Evolutionary conservation across 768 basidiomycete species (phyloP).

Genomic region (Solioccasus polychromus): DNA sequence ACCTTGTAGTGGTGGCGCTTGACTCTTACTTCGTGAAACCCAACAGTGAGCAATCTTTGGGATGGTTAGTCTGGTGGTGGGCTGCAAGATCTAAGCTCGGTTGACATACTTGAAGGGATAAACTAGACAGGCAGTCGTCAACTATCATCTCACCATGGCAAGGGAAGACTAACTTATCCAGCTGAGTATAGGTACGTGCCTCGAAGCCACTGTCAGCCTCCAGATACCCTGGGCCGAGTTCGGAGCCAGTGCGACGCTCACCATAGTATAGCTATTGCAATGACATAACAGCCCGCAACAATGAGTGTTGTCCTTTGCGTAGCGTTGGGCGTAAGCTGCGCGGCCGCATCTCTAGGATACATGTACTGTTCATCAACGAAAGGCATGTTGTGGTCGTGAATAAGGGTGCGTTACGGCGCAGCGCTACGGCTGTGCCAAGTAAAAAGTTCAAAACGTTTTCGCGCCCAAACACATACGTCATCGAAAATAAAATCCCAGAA

Average conservation of each 20-base stretch:
- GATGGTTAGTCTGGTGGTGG: constrained; percentile 21
- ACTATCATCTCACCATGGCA: constrained; percentile 1
- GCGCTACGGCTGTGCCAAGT: neutral
- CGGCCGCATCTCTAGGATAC: constrained; percentile 24
- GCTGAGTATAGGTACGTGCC: constrained; percentile 77
- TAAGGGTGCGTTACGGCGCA: constrained; percentile 1
- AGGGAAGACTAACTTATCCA: constrained; percentile 58
- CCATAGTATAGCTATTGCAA: constrained; percentile 81
- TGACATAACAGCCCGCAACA: constrained; percentile 71
- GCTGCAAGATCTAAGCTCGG: neutral
- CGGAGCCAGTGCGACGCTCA: constrained; percentile 30
- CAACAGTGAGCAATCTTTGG: constrained; percentile 74
- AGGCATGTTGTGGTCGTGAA: constrained; percentile 31
- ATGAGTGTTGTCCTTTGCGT: constrained; percentile 79
- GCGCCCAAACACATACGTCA: no score
- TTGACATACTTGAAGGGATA: constrained; percentile 87
- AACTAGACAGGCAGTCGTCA: constrained; percentile 44
- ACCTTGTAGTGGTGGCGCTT: constrained; percentile 7
- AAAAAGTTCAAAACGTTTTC: no score
- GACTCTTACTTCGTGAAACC: constrained; percentile 75
- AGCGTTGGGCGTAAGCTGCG: constrained; percentile 56
- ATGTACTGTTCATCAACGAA: constrained; percentile 20
- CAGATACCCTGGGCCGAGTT: neutral
- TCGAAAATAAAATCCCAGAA: constrained; percentile 6
- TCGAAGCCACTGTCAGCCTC: constrained; percentile 29